A percentile compares a stretch with the other conserved stretches of the same genome.
phyloP scores from a whole-genome alignment of 129 eudicot species.

The Centrapalus pauciflorus region DNA sequence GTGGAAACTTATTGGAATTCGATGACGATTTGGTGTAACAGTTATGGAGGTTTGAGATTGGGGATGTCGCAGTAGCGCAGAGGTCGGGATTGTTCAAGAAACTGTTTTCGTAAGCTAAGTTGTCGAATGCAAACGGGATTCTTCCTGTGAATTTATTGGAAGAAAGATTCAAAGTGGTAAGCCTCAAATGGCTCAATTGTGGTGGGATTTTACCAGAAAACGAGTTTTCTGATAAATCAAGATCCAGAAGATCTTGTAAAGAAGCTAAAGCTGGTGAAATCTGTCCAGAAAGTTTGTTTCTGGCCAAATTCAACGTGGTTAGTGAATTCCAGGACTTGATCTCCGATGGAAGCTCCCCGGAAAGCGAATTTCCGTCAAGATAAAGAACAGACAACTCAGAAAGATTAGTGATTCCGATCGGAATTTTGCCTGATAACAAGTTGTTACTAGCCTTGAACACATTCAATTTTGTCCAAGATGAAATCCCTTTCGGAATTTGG shows the following conservation, averaged over 20 bases:
- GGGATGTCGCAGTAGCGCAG: constrained; percentile 42
- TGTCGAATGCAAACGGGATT: constrained; percentile 61
- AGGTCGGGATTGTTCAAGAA: constrained; percentile 67
- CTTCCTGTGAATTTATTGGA: constrained; percentile 61
- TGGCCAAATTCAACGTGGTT: constrained; percentile 49
- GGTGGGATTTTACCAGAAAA: constrained; percentile 75
- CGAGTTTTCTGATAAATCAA: constrained; percentile 69
- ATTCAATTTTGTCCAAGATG: constrained; percentile 51
- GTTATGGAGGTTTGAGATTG: constrained; percentile 37
- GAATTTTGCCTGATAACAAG: constrained; percentile 64
- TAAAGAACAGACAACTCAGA: constrained; percentile 43
- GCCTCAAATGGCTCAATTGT: constrained; percentile 42
- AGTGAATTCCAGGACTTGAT: constrained; percentile 67
- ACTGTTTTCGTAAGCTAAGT: constrained; percentile 63
- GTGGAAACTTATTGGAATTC: constrained; percentile 34
- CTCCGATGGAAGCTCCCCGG: constrained; percentile 62
- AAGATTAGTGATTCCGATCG: constrained; percentile 54
- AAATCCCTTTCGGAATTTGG: constrained; percentile 41
- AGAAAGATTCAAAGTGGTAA: constrained; percentile 68
- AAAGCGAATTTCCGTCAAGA: constrained; percentile 72
- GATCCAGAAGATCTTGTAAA: constrained; percentile 62
- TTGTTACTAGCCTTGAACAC: constrained; percentile 80
- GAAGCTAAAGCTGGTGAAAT: constrained; percentile 53
- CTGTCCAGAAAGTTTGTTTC: constrained; percentile 70
- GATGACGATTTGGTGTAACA: constrained; percentile 31